Evolutionary conservation across 1,284 basidiomycete species (phyloP), one percentile per base, ranked within the genome.

Genomic region (Inonotus obliquus): DNA sequence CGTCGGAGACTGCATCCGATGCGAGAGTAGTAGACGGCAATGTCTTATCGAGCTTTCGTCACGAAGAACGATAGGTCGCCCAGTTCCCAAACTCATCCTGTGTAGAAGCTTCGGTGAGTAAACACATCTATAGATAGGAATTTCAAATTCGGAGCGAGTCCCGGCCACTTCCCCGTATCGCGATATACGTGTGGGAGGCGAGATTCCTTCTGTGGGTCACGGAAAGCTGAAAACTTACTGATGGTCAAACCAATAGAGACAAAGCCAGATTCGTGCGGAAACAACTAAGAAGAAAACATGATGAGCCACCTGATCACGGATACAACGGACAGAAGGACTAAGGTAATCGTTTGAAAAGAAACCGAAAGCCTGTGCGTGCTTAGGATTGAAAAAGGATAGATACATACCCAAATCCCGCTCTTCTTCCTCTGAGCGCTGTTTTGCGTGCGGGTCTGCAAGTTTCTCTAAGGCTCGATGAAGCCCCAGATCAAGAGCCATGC

Each of bases 401-500:
- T 37, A 70, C 77, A 63, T 74, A 91, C 91, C 88, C 29, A 96
- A 79, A 69, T 96, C 87, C 58, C 94, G 78, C 73, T 96, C 93
- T 72, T 96, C 93, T 64, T 89, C 88, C 60, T 94, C 86, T 1
- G 84, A 80, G 52, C 87, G 79, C 65, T 84, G 81, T 71, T 89
- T 87, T 35, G 81, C 83, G 61, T 72, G 79, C 56, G 80, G 81
- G 62, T 94, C 91, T 1, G 89, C 91, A n/a, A 97, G 80, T 71
- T 93, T 95, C 72, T 96, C 94, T 52, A 96, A 75, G 1, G 92
- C 93, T 44, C 91, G 85, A 72, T 97, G 94, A 23, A 97, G 79
- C 37, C 94, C 94, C 58, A 97, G 85, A 72, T 97, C 94, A 61
- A 97, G 78, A 7, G 92, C 94, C 92, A 96, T 96, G 44, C 94